Percentiles rank a stretch among this genome's conserved stretches.
phyloP scores from a whole-genome alignment of 257 asterid species.

The Cruciata laevipes region DNA sequence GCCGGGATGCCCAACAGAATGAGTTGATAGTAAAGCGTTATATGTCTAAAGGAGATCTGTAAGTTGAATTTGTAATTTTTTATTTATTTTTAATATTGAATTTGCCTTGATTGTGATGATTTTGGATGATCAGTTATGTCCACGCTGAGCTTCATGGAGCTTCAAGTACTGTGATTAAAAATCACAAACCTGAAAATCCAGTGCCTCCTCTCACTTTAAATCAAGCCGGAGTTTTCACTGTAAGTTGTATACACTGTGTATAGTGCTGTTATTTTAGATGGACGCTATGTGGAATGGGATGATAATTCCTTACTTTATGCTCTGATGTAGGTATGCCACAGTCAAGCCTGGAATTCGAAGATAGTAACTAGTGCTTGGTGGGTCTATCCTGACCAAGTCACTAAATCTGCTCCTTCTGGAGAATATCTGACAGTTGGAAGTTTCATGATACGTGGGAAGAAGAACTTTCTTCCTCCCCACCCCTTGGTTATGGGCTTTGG shows the following conservation, averaged over 20 bases:
- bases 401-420: constrained; percentile 98
- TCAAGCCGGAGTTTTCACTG: constrained; percentile 97
- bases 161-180: constrained; percentile 94
- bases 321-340: constrained; percentile 76
- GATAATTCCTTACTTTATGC: constrained; percentile 9
- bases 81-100: constrained; percentile 2
- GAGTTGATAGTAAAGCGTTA: constrained; percentile 98
- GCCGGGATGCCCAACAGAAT: constrained; percentile 97
- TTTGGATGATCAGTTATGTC: constrained; percentile 56
- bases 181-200: constrained; percentile 79
- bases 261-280: not conserved
- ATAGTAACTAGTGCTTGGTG: constrained; percentile 99
- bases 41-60: constrained; percentile 97
- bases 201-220: constrained; percentile 96
- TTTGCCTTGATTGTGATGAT: constrained; percentile 21
- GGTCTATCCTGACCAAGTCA: constrained; percentile 97
- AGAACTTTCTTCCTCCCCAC: constrained; percentile 94
- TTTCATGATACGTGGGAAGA: constrained; percentile 98
- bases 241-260: constrained; percentile 28
- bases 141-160: constrained; percentile 99
- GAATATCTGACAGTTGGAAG: constrained; percentile 98
- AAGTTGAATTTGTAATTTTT: constrained; percentile 29
- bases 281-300: not conserved
- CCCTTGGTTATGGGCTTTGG: constrained; percentile 99
- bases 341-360: constrained; percentile 99